Percentiles rank a stretch among this genome's conserved stretches.
Evolutionary conservation across 1,284 basidiomycete species (phyloP).

Genomic region (Sporisorium iseilematis-ciliati): DNA sequence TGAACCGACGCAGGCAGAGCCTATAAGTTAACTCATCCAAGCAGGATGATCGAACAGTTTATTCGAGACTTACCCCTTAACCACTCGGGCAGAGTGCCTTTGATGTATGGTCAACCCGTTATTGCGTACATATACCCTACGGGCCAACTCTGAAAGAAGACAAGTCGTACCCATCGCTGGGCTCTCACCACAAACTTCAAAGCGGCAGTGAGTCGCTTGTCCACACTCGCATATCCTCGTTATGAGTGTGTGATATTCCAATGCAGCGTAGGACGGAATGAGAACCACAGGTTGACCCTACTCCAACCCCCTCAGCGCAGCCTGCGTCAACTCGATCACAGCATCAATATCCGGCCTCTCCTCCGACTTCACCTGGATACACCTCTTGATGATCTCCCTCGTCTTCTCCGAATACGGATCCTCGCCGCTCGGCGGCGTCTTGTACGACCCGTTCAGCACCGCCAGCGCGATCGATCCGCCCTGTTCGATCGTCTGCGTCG

Average conservation of each 20-base stretch:
- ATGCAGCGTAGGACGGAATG: not conserved
- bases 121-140: not conserved
- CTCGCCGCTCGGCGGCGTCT: constrained; percentile 55
- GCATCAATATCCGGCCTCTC: constrained; percentile 61
- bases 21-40: constrained; percentile 34
- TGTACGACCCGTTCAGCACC: constrained; percentile 67
- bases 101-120: not conserved
- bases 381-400: constrained; percentile 60
- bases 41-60: constrained; percentile 18
- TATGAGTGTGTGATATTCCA: not conserved
- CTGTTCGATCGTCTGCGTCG: constrained; percentile 67
- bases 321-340: constrained; percentile 53
- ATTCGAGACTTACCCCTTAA: constrained; percentile 46
- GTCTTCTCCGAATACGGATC: constrained; percentile 62
- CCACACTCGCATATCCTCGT: no score
- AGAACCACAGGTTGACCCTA: not conserved
- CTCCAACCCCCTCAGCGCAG: constrained; percentile 50
- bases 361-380: constrained; percentile 61
- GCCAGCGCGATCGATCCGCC: constrained; percentile 69
- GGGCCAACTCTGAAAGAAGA: not conserved
- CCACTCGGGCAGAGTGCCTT: constrained; percentile 46
- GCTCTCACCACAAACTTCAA: not conserved
- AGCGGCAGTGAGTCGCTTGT: not conserved
- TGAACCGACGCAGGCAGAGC: constrained; percentile 52
- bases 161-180: not conserved